Evolutionary conservation across 106 monocot species (phyloP), one percentile per base, ranked within the genome.

Genomic region (Posidonia australis): DNA sequence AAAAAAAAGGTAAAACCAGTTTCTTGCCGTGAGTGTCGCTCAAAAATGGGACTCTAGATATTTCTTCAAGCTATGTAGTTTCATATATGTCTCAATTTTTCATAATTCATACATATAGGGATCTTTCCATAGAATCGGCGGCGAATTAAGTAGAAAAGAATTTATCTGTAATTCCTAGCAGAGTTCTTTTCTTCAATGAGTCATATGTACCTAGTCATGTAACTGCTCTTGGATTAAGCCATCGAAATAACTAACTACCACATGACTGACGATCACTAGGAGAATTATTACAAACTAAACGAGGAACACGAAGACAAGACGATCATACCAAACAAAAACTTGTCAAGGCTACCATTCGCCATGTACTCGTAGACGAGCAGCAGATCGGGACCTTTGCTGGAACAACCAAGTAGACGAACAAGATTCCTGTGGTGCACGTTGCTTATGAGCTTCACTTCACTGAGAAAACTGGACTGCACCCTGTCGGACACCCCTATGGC

Each of bases 311-410:
- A 45, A 11, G 5, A 44, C 9, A 43, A 5, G n/a, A n/a, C n/a
- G n/a, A n/a, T 16, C 16, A 63, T 87, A 87, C 87, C 87, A 65
- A 78, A 87, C 54, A 87, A 70, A 77, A 78, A 78, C 30, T 78
- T 87, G 32, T 87, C 80, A 58, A 87, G 87, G 69, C 87, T 87
- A 42, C 70, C 63, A 52, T 87, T 83, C 64, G 77, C 80, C 87
- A 87, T 83, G 76, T 78, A 87, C 66, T 87, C 87, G 54, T 83
- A 83, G 20, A 87, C 87, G 44, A 87, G 87, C 30, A 87, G 66
- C 64, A 83, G 67, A 5, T 83, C 75, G 49, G 66, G 61, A 45
- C 78, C 75, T 69, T 78, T 80, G 70, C 70, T 78, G 51, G 80
- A 83, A 68, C 83, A 87, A 41, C 87, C 87, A 70, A 87, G 83